phyloP scores from a whole-genome alignment of 2,329 filamentous ascomycete species.

The Magnaporthiopsis rhizophila region DNA sequence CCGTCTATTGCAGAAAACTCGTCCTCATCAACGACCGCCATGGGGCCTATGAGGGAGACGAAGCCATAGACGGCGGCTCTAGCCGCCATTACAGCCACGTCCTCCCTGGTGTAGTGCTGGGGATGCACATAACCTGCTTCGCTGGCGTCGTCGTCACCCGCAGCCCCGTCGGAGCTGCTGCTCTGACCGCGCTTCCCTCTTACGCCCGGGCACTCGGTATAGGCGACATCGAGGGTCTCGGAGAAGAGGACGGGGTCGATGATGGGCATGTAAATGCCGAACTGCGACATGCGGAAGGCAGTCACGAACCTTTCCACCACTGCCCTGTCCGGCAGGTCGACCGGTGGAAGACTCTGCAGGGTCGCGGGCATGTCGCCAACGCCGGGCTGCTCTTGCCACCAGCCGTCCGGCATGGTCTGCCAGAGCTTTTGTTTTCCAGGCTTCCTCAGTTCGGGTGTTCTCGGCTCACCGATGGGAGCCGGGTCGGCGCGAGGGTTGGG shows the following conservation, averaged over 20 bases:
- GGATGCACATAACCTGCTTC: not conserved
- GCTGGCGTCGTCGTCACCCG: not conserved
- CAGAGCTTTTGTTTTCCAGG: slow-evolving; percentile 14
- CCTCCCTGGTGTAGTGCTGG: not conserved
- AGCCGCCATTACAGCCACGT: not conserved
- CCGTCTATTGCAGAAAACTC: slow-evolving; percentile 23
- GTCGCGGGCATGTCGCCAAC: not conserved
- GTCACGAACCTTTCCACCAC: slow-evolving; percentile 19
- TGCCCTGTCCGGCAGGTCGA: slow-evolving; percentile 26
- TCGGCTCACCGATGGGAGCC: not conserved
- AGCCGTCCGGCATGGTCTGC: slow-evolving; percentile 3
- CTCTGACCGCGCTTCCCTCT: slow-evolving; percentile 10
- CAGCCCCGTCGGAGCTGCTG: not conserved
- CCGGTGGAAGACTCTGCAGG: not conserved
- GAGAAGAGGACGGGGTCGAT: slow-evolving; percentile 38
- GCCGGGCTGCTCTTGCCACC: not conserved
- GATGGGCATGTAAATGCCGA: slow-evolving; percentile 31
- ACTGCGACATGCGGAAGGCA: slow-evolving; percentile 12
- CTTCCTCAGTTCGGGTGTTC: not conserved
- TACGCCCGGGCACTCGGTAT: slow-evolving; percentile 16
- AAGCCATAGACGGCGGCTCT: slow-evolving; percentile 24
- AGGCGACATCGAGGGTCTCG: slow-evolving; percentile 36
- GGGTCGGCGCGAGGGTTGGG: not conserved
- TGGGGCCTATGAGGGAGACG: slow-evolving; percentile 27
- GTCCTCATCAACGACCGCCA: slow-evolving; percentile 11